phyloP scores from a whole-genome alignment of 768 basidiomycete species.

The Lactarius tabidus region DNA sequence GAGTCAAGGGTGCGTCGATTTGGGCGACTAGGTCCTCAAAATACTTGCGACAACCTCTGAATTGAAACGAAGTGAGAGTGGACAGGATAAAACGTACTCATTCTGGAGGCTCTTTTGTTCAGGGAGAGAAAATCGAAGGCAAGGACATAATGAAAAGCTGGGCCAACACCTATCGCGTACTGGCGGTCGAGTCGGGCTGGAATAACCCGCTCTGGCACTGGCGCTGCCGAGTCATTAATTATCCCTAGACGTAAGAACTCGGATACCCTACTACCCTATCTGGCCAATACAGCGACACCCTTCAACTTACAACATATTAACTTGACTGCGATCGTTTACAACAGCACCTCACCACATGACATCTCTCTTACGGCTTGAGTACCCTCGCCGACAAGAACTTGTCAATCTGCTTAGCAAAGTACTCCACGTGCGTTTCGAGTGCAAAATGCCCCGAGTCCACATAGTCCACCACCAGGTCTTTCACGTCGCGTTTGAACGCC shows the following conservation, averaged over 20 bases:
- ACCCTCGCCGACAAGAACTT: slow-evolving; percentile 21
- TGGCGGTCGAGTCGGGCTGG: too few species aligned
- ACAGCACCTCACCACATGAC: background rate
- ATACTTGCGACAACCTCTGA: background rate
- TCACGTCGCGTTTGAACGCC: slow-evolving; percentile 39
- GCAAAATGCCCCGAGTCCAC: slow-evolving; percentile 47
- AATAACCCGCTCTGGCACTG: too few species aligned
- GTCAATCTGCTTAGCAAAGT: slow-evolving; percentile 22
- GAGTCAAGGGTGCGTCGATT: background rate
- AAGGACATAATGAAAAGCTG: too few species aligned
- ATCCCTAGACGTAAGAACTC: background rate
- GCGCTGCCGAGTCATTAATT: too few species aligned
- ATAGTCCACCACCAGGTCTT: slow-evolving; percentile 37
- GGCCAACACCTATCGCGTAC: too few species aligned
- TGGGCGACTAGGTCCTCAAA: background rate
- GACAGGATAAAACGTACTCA: background rate
- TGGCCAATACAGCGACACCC: background rate
- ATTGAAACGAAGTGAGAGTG: background rate
- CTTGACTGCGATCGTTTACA: background rate
- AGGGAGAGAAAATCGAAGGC: too few species aligned
- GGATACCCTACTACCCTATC: background rate
- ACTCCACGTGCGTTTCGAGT: slow-evolving; percentile 34
- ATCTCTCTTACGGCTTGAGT: background rate
- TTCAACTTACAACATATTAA: background rate
- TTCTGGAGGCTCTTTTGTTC: too few species aligned